A percentile compares a stretch with the other conserved stretches of the same genome.
These are phyloP conservation scores for Acorus calamus DNA, from an alignment of 106 monocot species.

Conservation along the genomic window DNA sequence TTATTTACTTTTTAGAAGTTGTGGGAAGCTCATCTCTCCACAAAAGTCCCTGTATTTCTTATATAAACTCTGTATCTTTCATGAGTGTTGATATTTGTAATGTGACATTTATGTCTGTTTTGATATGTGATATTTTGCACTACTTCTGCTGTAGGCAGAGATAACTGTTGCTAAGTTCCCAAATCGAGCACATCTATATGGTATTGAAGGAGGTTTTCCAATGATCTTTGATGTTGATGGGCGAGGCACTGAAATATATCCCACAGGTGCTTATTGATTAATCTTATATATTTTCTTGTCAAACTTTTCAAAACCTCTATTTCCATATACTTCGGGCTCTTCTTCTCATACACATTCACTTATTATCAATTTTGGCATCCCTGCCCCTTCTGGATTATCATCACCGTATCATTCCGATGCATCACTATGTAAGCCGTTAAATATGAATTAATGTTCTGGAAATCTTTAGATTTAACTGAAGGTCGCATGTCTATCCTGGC, in stretches of 20 bases:
- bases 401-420: not conserved
- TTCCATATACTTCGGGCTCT: no score
- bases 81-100: no score
- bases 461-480: not conserved
- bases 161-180: slow-evolving; percentile 69
- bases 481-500: slow-evolving; percentile 10
- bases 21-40: no score
- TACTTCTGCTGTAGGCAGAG: slow-evolving; percentile 39
- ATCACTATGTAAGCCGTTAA: not conserved
- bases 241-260: slow-evolving; percentile 75
- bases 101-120: no score
- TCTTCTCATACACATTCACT: not conserved
- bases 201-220: slow-evolving; percentile 80
- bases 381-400: not conserved
- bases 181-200: slow-evolving; percentile 63
- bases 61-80: no score
- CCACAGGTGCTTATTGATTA: slow-evolving; percentile 51
- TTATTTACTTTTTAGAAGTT: not conserved
- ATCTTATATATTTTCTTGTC: not conserved
- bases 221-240: slow-evolving; percentile 95
- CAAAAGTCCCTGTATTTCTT: no score
- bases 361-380: no score
- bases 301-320: not conserved
- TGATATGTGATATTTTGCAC: no score
- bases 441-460: not conserved